A percentile compares a stretch with the other conserved stretches of the same genome.
Conservation (phyloP, 2,329 filamentous ascomycete genomes). For the Amylocarpus encephaloides region DNA sequence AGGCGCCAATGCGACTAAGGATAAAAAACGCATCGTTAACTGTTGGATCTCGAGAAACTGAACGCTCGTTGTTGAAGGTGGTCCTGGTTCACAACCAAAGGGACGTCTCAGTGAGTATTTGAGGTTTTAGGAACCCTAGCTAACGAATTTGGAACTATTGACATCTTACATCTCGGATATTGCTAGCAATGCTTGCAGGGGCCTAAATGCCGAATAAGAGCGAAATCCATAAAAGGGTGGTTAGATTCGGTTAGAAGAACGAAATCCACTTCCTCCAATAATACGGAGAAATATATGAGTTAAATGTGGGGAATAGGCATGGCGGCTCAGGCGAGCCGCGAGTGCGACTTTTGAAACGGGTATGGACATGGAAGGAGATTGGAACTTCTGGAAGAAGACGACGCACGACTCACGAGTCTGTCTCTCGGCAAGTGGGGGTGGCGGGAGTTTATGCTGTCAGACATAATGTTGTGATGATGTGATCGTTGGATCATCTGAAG, state of each 20-base stretch:
- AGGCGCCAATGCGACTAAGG: conserved; percentile 17
- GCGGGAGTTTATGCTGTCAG: not conserved
- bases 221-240: too few relatives aligned
- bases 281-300: not conserved
- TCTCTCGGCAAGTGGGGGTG: not conserved
- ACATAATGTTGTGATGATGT: too few relatives aligned
- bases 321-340: too few relatives aligned
- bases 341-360: not conserved
- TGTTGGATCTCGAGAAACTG: not conserved
- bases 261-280: not conserved
- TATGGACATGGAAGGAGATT: not conserved
- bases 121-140: not conserved
- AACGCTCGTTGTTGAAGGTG: not conserved
- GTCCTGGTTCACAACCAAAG: not conserved
- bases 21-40: conserved; percentile 14
- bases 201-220: not conserved
- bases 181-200: conserved; percentile 1
- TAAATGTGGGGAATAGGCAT: not conserved
- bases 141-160: not conserved
- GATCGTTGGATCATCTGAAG: too few relatives aligned
- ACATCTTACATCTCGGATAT: not conserved
- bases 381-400: not conserved
- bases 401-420: too few relatives aligned
- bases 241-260: too few relatives aligned
- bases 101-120: not conserved